Evolutionary conservation across 208 protist genomes (phyloP).

Genomic region (Leishmania guyanensis): DNA sequence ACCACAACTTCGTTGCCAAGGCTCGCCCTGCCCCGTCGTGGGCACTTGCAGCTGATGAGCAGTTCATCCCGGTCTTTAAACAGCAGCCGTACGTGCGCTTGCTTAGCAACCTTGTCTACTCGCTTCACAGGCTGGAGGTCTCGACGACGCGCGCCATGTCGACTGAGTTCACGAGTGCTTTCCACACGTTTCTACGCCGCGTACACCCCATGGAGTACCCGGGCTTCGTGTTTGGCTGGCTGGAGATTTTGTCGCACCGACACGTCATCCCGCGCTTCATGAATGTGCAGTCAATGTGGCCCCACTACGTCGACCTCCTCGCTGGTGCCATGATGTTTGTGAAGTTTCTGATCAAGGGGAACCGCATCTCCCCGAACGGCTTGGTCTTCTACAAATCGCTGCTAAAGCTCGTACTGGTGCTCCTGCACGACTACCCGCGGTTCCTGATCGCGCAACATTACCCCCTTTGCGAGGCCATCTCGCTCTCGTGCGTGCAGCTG

Average conservation of each 20-base stretch:
- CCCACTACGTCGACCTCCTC: constrained; percentile 74
- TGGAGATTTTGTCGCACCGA: constrained; percentile 97
- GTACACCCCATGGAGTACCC: constrained; percentile 93
- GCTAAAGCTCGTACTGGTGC: constrained; percentile 95
- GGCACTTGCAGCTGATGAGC: constrained; percentile 60
- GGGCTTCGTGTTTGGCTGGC: constrained; percentile 99
- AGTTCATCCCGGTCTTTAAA: constrained; percentile 90
- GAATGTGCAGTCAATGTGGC: constrained; percentile 44
- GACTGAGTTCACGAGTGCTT: constrained; percentile 75
- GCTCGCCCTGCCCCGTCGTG: constrained; percentile 33
- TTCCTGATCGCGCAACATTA: constrained; percentile 99
- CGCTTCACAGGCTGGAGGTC: constrained; percentile 70
- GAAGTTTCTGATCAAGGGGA: constrained; percentile 64
- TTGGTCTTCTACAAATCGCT: constrained; percentile 90
- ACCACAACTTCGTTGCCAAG: constrained; percentile 72
- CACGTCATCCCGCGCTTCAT: constrained; percentile 98
- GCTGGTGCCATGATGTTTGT: constrained; percentile 76
- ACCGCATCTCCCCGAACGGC: constrained; percentile 65
- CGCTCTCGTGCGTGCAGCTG: constrained; percentile 97
- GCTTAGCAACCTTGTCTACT: constrained; percentile 92
- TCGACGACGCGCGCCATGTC: constrained; percentile 51
- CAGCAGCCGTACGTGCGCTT: constrained; percentile 98
- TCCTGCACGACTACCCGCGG: constrained; percentile 99
- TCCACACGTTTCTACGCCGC: constrained; percentile 90
- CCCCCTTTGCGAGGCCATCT: constrained; percentile 94